Conservation (phyloP, 768 basidiomycete genomes). For the Holtermanniella nyarrowii region DNA sequence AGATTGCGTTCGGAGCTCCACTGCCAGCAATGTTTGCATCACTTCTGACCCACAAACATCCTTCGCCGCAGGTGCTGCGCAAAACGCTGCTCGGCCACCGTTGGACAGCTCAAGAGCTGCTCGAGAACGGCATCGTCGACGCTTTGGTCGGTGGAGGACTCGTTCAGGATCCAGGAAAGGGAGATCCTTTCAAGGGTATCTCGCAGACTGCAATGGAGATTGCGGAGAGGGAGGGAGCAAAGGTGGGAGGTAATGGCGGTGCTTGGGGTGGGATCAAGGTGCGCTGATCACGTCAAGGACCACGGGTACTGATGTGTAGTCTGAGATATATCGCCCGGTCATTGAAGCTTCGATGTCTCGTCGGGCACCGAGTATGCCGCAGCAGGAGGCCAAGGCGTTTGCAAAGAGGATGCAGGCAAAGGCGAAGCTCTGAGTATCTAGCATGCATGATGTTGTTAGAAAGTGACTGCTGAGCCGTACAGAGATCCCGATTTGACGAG, state of each 20-base stretch:
- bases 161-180: neutral
- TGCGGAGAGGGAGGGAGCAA: slow-evolving; percentile 4
- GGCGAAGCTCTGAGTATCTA: neutral
- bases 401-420: slow-evolving; percentile 6
- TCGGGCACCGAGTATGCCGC: slow-evolving; percentile 1
- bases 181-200: neutral
- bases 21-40: slow-evolving; percentile 64
- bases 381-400: slow-evolving; percentile 1
- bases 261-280: slow-evolving; percentile 16
- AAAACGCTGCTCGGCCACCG: slow-evolving; percentile 69
- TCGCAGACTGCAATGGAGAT: neutral
- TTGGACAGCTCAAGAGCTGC: slow-evolving; percentile 63
- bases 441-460: too few relatives aligned
- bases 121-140: slow-evolving; percentile 59
- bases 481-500: too few relatives aligned
- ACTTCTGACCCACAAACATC: slow-evolving; percentile 56
- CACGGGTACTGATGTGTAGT: neutral
- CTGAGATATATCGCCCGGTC: slow-evolving; percentile 2
- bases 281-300: neutral
- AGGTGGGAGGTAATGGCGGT: slow-evolving; percentile 3
- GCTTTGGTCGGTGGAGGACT: slow-evolving; percentile 52
- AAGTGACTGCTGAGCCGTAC: too few relatives aligned
- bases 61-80: slow-evolving; percentile 52
- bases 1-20: slow-evolving; percentile 66
- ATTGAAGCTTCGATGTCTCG: slow-evolving; percentile 1